Base-by-base conservation (phyloP, 805 yeast species). In the Candida xiaguanensis region DNA sequence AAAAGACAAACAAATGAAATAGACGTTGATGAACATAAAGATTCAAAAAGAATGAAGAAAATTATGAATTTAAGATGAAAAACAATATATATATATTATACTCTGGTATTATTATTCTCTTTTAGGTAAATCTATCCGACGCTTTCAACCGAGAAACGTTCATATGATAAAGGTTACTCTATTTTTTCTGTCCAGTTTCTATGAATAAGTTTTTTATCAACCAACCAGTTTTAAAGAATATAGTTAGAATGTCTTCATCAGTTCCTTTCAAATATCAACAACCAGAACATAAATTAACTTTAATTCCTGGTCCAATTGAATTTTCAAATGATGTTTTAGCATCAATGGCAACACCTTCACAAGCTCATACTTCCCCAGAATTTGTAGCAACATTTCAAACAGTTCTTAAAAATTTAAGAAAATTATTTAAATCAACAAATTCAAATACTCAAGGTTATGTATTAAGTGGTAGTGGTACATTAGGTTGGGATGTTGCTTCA, bases 401-500 rank as follows among this genome's bases (percentile, higher is more conserved):
- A 14, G 83, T 77, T 12, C 72, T 91, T 54, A 61, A 71, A 52
- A 77, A 80, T 59, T 73, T 87, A 51, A 77, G 97, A 52, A 72
- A 69, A 48, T 63, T 91, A 49, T 90, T 90, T 75, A 75, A 81
- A 56, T 80, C 91, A 20, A 66, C 78, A 19, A 78, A 75, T 51
- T 60, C 77, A 11, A 45, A 42, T 11, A 77, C 93, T 26, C 96
- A 87, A 66, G 87, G 90, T 6, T 72, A 85, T 44, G 85, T 91
- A 12, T 57, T 91, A 41, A 74, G 93, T 3, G 98, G 97, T 31
- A 83, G 95, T 2, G 98, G 98, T 42, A 88, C 97, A 15, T 72
- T 90, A 30, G 98, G 98, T 26, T 90, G 96, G 96, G 98, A 90
- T 55, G 68, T 90, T 45, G 82, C 78, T 30, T 95, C 83, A 18